Conservation (phyloP, 139 green algal genomes). For the Protoeuglena noctilucae region DNA sequence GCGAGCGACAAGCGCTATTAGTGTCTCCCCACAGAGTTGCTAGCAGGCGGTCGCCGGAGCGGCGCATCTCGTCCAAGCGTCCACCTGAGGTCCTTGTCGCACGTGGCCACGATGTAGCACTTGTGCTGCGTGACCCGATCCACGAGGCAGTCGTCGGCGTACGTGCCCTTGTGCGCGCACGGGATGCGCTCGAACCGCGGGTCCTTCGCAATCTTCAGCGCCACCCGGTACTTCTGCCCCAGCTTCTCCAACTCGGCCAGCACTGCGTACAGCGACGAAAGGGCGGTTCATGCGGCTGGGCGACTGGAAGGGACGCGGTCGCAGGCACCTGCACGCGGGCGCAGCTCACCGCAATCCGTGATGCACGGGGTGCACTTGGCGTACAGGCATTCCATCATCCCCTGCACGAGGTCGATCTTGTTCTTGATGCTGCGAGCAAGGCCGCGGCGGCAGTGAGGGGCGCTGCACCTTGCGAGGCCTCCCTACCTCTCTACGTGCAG, state of each 20-base stretch:
- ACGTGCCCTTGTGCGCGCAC: conserved; percentile 90
- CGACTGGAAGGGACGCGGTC: too few species aligned
- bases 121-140: conserved; percentile 83
- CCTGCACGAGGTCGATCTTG: conserved; percentile 85
- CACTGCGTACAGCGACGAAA: too few species aligned
- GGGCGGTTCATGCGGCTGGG: too few species aligned
- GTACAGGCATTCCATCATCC: conserved; percentile 99
- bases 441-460: conserved; percentile 1
- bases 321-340: too few species aligned
- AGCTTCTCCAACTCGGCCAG: conserved; percentile 98
- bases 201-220: conserved; percentile 90
- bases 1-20: too few species aligned
- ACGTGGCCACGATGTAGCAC: conserved; percentile 99
- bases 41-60: too few species aligned
- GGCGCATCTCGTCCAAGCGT: too few species aligned
- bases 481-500: too few species aligned
- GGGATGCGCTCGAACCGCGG: conserved; percentile 76
- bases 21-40: too few species aligned
- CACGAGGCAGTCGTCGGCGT: conserved; percentile 96
- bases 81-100: conserved; percentile 88
- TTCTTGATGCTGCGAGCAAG: conserved; percentile 98
- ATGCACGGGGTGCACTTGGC: conserved; percentile 94
- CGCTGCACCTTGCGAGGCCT: background rate
- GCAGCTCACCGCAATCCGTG: conserved; percentile 94
- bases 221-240: conserved; percentile 93